A percentile compares a stretch with the other conserved stretches of the same genome.
These are phyloP conservation scores for Diaporthe citri DNA, from an alignment of 2,329 filamentous ascomycete species.

Conservation along the genomic window DNA sequence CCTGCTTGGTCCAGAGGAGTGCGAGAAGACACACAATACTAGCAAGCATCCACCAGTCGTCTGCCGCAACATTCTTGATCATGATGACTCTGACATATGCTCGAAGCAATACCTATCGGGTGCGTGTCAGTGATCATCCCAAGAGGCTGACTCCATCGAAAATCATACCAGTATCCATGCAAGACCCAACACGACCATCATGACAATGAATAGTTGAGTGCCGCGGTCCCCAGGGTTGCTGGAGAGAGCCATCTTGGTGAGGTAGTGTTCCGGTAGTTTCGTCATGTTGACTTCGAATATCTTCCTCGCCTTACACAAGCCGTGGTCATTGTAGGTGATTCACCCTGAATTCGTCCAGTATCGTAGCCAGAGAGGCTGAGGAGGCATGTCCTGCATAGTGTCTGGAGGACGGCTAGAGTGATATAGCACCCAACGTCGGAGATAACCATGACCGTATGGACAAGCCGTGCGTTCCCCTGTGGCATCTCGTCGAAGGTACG, in stretches of 20 bases:
- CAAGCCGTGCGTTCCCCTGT: slow-evolving; percentile 1
- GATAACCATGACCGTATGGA: background rate
- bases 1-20: background rate
- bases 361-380: background rate
- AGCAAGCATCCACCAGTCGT: slow-evolving; percentile 62
- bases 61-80: slow-evolving; percentile 56
- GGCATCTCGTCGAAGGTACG: background rate
- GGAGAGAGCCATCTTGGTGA: slow-evolving; percentile 12
- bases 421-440: slow-evolving; percentile 3
- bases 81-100: slow-evolving; percentile 59
- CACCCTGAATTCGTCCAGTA: background rate
- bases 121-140: background rate
- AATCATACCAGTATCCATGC: slow-evolving; percentile 34
- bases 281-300: slow-evolving; percentile 18
- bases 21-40: slow-evolving; percentile 54
- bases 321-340: slow-evolving; percentile 12
- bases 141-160: too few relatives aligned
- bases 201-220: slow-evolving; percentile 25
- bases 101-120: slow-evolving; percentile 51
- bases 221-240: slow-evolving; percentile 1
- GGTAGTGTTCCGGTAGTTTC: slow-evolving; percentile 18
- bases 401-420: background rate
- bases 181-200: slow-evolving; percentile 6
- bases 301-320: background rate
- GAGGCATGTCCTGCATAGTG: background rate